Percentiles rank a stretch among this genome's conserved stretches.
Evolutionary conservation across 2,329 filamentous ascomycete species (phyloP).

Genomic region (Mollisia scopiformis): DNA sequence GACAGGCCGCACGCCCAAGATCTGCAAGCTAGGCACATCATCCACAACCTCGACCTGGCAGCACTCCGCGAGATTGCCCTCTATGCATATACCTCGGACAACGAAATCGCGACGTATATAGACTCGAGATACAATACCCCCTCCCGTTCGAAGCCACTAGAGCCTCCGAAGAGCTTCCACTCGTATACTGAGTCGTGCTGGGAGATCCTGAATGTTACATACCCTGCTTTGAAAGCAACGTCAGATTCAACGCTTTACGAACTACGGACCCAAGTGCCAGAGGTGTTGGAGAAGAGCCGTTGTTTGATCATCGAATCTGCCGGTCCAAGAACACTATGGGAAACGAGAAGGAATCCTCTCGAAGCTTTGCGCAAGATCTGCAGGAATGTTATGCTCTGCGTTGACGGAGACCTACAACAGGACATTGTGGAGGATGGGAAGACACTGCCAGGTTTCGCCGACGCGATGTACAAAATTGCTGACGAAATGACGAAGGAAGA

Average conservation of each 20-base stretch:
- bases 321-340: conserved; percentile 13
- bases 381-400: conserved; percentile 22
- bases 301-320: background rate
- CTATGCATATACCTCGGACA: background rate
- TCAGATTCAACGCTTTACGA: conserved; percentile 10
- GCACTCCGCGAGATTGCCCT: background rate
- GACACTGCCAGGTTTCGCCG: conserved; percentile 7
- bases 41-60: background rate
- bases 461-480: conserved; percentile 13
- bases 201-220: conserved; percentile 18
- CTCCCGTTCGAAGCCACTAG: background rate
- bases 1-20: no score
- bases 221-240: conserved; percentile 5
- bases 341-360: conserved; percentile 19
- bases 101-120: conserved; percentile 1
- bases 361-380: conserved; percentile 21
- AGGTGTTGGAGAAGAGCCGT: background rate
- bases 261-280: conserved; percentile 1
- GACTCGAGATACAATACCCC: conserved; percentile 1
- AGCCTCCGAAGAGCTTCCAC: conserved; percentile 12
- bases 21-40: background rate
- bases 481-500: background rate
- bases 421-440: conserved; percentile 9
- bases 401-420: conserved; percentile 4
- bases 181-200: conserved; percentile 16